Conservation (phyloP, 2,329 filamentous ascomycete genomes). For the Aspergillus neotritici region DNA sequence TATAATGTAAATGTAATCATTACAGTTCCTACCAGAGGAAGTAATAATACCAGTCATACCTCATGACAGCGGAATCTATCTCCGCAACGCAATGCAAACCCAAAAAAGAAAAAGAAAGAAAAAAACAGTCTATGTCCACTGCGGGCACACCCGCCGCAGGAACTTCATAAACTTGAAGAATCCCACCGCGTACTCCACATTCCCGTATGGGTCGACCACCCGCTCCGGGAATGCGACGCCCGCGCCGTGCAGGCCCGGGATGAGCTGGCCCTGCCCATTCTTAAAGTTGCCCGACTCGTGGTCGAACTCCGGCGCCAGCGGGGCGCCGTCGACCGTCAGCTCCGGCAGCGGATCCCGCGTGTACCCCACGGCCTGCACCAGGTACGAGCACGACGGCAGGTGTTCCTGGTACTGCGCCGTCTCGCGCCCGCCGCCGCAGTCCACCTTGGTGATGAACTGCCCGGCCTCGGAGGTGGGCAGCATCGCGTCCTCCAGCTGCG, state of each 20-base stretch:
- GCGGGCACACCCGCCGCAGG: constrained; percentile 49
- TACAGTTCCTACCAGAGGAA: no score
- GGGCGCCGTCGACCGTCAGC: constrained; percentile 34
- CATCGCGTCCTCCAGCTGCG: constrained; percentile 52
- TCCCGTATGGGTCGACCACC: constrained; percentile 56
- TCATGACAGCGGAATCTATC: no score
- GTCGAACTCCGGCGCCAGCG: constrained; percentile 26
- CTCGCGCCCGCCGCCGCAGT: constrained; percentile 42
- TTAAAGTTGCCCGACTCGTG: constrained; percentile 43
- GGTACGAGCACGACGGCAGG: constrained; percentile 47
- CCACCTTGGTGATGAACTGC: constrained; percentile 44
- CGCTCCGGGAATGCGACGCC: constrained; percentile 60
- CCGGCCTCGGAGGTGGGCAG: constrained; percentile 45
- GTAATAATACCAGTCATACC: no score
- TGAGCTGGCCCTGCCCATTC: constrained; percentile 36
- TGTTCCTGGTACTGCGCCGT: constrained; percentile 41
- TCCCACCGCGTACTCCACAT: constrained; percentile 58
- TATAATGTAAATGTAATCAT: no score
- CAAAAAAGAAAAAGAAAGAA: neutral
- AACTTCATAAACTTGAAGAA: constrained; percentile 63
- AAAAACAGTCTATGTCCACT: constrained; percentile 41
- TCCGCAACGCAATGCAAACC: neutral
- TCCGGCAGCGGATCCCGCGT: constrained; percentile 46
- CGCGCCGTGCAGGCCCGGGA: constrained; percentile 54
- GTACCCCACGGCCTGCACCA: constrained; percentile 58